phyloP scores from a whole-genome alignment of 2,329 filamentous ascomycete species.

The Hirsutella minnesotensis region DNA sequence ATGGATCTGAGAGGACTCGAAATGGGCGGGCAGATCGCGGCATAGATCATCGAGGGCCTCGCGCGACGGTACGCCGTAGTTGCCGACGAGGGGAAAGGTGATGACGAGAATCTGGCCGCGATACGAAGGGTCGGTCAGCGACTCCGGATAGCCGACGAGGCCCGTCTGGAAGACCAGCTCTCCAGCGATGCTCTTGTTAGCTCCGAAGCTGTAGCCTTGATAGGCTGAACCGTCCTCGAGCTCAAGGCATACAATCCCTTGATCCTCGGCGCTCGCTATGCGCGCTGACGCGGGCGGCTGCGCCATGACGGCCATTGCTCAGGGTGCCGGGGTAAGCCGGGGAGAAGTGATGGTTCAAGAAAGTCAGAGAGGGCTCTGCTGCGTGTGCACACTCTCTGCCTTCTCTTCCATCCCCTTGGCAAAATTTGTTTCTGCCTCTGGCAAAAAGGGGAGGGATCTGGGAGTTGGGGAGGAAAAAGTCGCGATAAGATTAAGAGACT shows the following conservation, averaged over 20 bases:
- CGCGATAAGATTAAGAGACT: no score
- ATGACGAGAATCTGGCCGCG: constrained; percentile 91
- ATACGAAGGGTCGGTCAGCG: constrained; percentile 77
- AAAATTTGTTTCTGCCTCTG: no score
- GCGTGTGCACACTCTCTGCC: no score
- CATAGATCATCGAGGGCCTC: constrained; percentile 77
- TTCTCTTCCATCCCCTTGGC: no score
- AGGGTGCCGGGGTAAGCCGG: no score
- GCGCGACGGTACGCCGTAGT: constrained; percentile 90
- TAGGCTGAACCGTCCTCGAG: constrained; percentile 84
- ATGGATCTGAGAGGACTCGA: constrained; percentile 88
- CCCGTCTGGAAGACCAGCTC: constrained; percentile 99
- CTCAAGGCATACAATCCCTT: constrained; percentile 72
- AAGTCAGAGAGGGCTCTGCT: no score
- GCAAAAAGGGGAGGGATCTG: no score
- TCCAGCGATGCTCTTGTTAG: constrained; percentile 84
- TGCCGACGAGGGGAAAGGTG: constrained; percentile 90
- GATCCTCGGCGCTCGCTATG: constrained; percentile 37
- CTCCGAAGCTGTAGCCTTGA: constrained; percentile 94
- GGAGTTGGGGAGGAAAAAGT: no score
- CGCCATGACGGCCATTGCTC: constrained; percentile 22
- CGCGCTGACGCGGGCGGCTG: constrained; percentile 49
- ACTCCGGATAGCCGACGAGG: constrained; percentile 98
- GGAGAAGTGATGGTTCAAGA: no score
- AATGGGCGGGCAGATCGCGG: constrained; percentile 77